Conservation (phyloP, 2,329 filamentous ascomycete genomes). For the Zelopaecilomyces penicillatus region DNA sequence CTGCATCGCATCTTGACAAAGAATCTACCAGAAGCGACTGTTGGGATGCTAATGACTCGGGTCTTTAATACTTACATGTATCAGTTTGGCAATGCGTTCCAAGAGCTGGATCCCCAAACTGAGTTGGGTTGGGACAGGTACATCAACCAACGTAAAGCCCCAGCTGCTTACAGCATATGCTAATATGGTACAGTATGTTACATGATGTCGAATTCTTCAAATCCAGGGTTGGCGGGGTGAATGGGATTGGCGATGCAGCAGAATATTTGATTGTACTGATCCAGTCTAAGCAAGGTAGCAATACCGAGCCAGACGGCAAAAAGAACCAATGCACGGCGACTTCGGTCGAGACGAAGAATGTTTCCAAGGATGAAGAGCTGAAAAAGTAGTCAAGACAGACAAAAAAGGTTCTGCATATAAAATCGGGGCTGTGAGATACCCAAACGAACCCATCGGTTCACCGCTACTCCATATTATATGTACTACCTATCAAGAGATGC, state of each 20-base stretch:
- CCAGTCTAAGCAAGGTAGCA: constrained; percentile 45
- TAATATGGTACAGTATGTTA: constrained; percentile 50
- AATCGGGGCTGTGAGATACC: too few relatives aligned
- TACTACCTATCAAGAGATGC: too few relatives aligned
- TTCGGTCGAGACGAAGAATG: too few relatives aligned
- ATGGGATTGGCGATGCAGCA: constrained; percentile 69
- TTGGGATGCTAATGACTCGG: constrained; percentile 75
- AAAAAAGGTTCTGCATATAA: too few relatives aligned
- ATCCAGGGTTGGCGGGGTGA: constrained; percentile 63
- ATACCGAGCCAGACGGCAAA: background rate
- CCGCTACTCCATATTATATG: too few relatives aligned
- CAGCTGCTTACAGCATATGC: background rate
- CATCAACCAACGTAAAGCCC: constrained; percentile 18
- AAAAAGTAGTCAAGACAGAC: too few relatives aligned
- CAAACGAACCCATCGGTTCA: too few relatives aligned
- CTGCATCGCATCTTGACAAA: constrained; percentile 77
- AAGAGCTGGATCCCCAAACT: constrained; percentile 55
- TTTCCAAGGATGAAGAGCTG: too few relatives aligned
- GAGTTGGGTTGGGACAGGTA: constrained; percentile 64
- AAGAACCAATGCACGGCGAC: too few relatives aligned
- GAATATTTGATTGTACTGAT: constrained; percentile 59
- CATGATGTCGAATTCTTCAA: constrained; percentile 68
- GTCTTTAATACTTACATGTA: constrained; percentile 77
- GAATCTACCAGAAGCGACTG: constrained; percentile 67
- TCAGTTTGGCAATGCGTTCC: constrained; percentile 65